A percentile compares a stretch with the other conserved stretches of the same genome.
These are phyloP conservation scores for Mycena chlorophos DNA, from an alignment of 768 basidiomycete genomes.

Conservation along the genomic window DNA sequence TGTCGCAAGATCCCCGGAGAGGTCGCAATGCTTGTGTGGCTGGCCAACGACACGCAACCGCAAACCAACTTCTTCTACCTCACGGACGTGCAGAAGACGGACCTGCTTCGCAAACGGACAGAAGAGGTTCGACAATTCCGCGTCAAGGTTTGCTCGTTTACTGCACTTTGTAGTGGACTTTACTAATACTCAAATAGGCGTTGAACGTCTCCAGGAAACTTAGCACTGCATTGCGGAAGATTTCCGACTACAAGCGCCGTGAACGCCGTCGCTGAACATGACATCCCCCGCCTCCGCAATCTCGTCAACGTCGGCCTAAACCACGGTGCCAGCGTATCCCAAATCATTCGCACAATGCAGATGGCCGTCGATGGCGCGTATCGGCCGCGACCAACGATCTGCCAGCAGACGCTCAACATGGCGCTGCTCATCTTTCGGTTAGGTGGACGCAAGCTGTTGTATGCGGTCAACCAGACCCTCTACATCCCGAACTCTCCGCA, in stretches of 20 bases:
- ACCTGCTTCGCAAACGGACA: neutral
- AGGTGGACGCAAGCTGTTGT: conserved; percentile 12
- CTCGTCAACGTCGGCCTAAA: conserved; percentile 2
- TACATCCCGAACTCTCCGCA: conserved; percentile 4
- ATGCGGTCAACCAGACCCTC: conserved; percentile 15
- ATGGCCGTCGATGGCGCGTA: conserved; percentile 7
- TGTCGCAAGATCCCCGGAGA: conserved; percentile 2
- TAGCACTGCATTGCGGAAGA: neutral
- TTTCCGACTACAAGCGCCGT: conserved; percentile 5
- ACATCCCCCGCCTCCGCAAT: conserved; percentile 6
- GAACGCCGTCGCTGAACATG: conserved; percentile 1
- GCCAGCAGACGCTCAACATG: conserved; percentile 9
- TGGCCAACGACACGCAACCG: neutral
- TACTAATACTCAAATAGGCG: neutral
- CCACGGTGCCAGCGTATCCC: conserved; percentile 6
- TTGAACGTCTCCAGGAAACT: conserved; percentile 3
- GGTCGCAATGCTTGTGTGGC: neutral
- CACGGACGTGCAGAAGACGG: neutral
- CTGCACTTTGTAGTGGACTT: neutral
- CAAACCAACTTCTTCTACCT: conserved; percentile 4
- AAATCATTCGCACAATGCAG: conserved; percentile 11
- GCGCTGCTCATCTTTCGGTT: conserved; percentile 4
- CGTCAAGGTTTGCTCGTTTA: neutral
- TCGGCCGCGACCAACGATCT: neutral
- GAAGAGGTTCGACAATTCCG: conserved; percentile 2